These are phyloP conservation scores for Lobosporangium transversale DNA, from an alignment of 192 early-diverging fungal species.

Conservation along the genomic window DNA sequence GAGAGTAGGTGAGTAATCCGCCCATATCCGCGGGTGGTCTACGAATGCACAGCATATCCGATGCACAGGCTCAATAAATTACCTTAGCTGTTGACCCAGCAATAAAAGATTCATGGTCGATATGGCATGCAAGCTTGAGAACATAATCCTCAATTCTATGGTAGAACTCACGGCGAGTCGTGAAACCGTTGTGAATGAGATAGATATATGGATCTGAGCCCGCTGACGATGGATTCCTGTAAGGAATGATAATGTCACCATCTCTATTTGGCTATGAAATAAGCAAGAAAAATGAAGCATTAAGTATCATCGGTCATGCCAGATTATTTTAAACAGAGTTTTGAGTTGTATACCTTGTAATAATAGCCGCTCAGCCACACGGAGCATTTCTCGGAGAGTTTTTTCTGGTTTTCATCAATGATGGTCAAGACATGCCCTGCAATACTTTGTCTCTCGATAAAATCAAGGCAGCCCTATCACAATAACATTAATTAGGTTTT, in stretches of 20 bases:
- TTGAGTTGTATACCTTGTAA: conserved; percentile 44
- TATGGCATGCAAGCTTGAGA: conserved; percentile 51
- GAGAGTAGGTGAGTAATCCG: no score
- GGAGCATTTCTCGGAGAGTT: conserved; percentile 25
- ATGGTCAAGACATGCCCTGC: conserved; percentile 59
- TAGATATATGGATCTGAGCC: conserved; percentile 18
- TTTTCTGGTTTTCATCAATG: conserved; percentile 53
- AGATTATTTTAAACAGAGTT: no score
- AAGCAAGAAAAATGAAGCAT: not conserved
- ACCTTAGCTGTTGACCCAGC: conserved; percentile 48
- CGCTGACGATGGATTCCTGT: conserved; percentile 11
- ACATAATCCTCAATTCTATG: conserved; percentile 51
- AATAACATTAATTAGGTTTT: not conserved
- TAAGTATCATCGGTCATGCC: not conserved
- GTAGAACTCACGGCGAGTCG: conserved; percentile 30
- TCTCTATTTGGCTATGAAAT: conserved; percentile 45
- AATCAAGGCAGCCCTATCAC: conserved; percentile 55
- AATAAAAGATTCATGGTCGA: conserved; percentile 56
- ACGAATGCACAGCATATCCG: no score
- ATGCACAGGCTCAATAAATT: no score
- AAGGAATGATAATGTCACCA: conserved; percentile 58
- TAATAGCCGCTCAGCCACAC: conserved; percentile 55
- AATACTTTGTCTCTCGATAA: conserved; percentile 51
- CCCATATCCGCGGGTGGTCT: no score
- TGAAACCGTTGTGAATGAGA: conserved; percentile 55